Percentiles rank a stretch among this genome's conserved stretches.
phyloP scores from a whole-genome alignment of 306 rosid species.

The Aeschynomene evenia region DNA sequence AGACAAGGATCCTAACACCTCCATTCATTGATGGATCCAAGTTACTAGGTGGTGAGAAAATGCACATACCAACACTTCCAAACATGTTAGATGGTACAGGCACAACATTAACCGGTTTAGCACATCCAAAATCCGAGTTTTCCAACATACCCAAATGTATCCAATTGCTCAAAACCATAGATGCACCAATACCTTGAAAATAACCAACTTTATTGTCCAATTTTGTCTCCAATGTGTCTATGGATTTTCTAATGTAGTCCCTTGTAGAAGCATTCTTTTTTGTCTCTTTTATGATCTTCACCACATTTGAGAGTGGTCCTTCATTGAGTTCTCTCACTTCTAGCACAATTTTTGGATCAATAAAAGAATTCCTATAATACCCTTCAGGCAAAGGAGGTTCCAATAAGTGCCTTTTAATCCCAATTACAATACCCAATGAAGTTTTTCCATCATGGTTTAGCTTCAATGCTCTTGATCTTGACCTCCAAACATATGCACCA shows the following conservation, averaged over 20 bases:
- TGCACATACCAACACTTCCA: constrained; percentile 27
- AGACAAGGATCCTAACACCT: constrained; percentile 31
- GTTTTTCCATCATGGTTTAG: constrained; percentile 33
- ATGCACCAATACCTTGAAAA: constrained; percentile 24
- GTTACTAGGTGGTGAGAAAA: constrained; percentile 29
- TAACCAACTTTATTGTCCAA: neutral
- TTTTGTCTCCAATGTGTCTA: neutral
- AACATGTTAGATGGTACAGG: constrained; percentile 25
- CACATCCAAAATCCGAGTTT: constrained; percentile 36
- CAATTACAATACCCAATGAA: neutral
- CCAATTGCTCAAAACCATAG: constrained; percentile 35
- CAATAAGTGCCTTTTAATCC: constrained; percentile 14
- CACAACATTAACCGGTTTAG: constrained; percentile 12
- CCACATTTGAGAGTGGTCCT: constrained; percentile 26
- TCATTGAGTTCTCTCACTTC: constrained; percentile 38
- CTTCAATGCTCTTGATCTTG: constrained; percentile 36
- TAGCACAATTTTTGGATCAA: neutral
- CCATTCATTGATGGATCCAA: constrained; percentile 32
- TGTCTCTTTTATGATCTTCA: constrained; percentile 34
- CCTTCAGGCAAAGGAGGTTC: constrained; percentile 43
- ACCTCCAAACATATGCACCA: constrained; percentile 46
- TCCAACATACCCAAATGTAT: constrained; percentile 34
- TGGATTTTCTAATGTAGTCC: neutral
- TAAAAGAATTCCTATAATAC: constrained; percentile 45
- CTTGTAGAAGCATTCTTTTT: neutral